These are phyloP conservation scores for Camellia lanceoleosa DNA, from an alignment of 148 eudicot species.

Conservation along the genomic window DNA sequence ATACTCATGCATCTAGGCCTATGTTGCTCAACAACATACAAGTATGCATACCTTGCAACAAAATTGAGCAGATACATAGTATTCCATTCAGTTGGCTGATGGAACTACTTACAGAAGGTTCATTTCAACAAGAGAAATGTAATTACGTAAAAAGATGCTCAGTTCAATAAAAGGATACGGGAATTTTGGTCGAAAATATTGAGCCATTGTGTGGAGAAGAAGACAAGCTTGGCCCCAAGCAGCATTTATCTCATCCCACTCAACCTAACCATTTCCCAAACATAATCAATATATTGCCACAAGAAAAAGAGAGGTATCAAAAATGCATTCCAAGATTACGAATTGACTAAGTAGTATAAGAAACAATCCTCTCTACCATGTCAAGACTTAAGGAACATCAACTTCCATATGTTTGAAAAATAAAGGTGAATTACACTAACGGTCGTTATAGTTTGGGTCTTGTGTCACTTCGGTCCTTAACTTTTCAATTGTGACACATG, in stretches of 20 bases:
- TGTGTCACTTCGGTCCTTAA: too few relatives aligned
- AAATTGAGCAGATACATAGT: neutral
- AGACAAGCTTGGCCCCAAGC: constrained; percentile 99
- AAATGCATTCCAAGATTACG: neutral
- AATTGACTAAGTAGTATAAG: neutral
- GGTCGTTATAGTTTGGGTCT: too few relatives aligned
- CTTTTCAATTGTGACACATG: too few relatives aligned
- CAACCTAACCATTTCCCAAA: constrained; percentile 57
- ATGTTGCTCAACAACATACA: neutral
- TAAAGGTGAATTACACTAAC: too few relatives aligned
- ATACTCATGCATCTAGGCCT: neutral
- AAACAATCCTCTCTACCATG: neutral
- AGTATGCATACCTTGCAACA: neutral
- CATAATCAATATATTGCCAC: neutral
- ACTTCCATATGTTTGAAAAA: neutral
- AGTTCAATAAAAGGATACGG: constrained; percentile 61
- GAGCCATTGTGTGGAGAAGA: constrained; percentile 97
- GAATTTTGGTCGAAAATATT: constrained; percentile 87
- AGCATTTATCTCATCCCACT: constrained; percentile 99
- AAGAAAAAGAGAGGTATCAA: neutral
- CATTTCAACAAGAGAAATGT: neutral
- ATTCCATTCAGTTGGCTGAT: neutral
- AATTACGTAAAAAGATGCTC: neutral
- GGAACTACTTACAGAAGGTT: neutral
- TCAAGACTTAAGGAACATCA: neutral